Evolutionary conservation across 2,329 filamentous ascomycete genomes (phyloP).

Genomic region (Colletotrichum tropicicola): DNA sequence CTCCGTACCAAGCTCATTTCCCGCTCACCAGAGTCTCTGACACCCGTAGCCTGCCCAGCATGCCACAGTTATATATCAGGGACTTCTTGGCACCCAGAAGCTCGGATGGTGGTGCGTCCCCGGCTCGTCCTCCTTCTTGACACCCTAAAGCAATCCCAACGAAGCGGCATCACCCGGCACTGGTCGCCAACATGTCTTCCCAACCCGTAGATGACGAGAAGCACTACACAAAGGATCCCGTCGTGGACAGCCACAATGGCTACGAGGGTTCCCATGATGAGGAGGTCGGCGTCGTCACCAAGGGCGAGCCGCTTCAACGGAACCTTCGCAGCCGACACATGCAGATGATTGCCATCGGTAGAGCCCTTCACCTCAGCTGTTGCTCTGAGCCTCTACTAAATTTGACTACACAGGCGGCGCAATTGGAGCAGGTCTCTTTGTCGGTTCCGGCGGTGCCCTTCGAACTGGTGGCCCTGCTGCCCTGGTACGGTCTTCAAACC

Average conservation of each 20-base stretch:
- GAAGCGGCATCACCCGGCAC: not conserved
- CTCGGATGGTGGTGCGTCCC: too few relatives aligned
- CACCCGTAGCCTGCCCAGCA: too few relatives aligned
- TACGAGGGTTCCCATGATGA: slow-evolving; percentile 38
- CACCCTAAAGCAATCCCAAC: not conserved
- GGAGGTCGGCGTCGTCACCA: slow-evolving; percentile 42
- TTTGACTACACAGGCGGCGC: slow-evolving; percentile 70
- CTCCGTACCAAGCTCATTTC: not conserved
- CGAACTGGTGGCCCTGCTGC: slow-evolving; percentile 56
- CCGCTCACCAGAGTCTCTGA: not conserved
- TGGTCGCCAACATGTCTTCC: slow-evolving; percentile 13
- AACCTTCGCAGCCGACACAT: slow-evolving; percentile 63
- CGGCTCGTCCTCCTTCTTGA: not conserved
- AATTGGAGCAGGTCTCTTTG: slow-evolving; percentile 72
- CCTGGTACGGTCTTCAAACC: slow-evolving; percentile 46
- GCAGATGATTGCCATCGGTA: slow-evolving; percentile 70
- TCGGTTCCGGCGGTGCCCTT: slow-evolving; percentile 64
- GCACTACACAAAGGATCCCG: slow-evolving; percentile 6
- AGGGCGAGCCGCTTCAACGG: slow-evolving; percentile 38
- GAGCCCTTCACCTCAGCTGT: not conserved
- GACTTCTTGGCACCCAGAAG: not conserved
- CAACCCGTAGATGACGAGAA: slow-evolving; percentile 25
- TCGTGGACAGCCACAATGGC: slow-evolving; percentile 1
- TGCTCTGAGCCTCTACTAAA: slow-evolving; percentile 52
- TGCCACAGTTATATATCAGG: too few relatives aligned